Percentiles rank a stretch among this genome's conserved stretches.
phyloP scores from a whole-genome alignment of 257 asterid genomes.

The Leonotis leonurus region DNA sequence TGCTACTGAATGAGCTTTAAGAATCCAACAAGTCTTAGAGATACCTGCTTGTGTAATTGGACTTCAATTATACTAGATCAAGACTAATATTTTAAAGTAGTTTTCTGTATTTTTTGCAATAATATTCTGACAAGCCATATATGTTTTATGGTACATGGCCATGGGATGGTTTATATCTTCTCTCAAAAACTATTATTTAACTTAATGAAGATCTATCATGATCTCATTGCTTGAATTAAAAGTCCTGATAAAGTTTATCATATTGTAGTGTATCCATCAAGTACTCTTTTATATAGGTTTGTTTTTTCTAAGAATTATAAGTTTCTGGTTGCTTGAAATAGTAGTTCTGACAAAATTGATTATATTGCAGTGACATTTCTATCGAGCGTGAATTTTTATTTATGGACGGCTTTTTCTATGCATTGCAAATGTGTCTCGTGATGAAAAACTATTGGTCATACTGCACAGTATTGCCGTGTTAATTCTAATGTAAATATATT shows the following conservation, averaged over 20 bases:
- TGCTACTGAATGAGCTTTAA: background rate
- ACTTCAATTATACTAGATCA: background rate
- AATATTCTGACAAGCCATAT: background rate
- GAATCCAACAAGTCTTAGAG: background rate
- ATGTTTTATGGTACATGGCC: background rate
- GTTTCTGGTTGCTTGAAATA: no score
- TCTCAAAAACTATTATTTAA: background rate
- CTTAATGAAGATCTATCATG: background rate
- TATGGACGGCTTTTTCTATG: background rate
- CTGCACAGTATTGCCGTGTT: background rate
- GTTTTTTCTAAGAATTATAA: no score
- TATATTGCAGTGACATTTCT: background rate
- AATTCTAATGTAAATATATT: background rate
- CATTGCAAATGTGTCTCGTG: background rate
- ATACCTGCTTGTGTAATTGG: background rate
- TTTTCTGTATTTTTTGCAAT: background rate
- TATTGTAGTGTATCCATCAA: no score
- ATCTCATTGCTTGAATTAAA: background rate
- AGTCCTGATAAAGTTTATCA: no score
- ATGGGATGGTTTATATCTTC: background rate
- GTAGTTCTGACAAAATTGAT: background rate
- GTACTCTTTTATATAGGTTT: no score
- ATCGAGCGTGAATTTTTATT: background rate
- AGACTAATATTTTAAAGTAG: background rate
- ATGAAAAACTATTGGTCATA: constrained; percentile 1